Evolutionary conservation across 352 stramenopile genomes (phyloP).

Genomic region (Pythium myriotylum): DNA sequence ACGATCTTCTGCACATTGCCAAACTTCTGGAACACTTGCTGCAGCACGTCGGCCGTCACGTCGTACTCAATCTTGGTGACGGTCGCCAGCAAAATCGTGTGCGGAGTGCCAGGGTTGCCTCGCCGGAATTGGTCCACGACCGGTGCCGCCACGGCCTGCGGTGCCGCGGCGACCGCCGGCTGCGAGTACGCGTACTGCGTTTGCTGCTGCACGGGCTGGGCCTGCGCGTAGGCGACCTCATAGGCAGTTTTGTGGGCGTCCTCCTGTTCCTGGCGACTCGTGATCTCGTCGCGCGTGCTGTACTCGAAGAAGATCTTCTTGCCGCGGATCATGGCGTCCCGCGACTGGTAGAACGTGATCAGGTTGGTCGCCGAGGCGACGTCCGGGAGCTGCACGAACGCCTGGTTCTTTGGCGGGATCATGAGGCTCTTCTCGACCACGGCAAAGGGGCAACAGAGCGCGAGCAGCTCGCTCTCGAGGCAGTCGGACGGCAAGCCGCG

Average conservation of each 20-base stretch:
- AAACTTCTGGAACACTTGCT: conserved; percentile 86
- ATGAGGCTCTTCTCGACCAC: conserved; percentile 81
- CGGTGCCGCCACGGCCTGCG: not conserved
- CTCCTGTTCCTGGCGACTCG: conserved; percentile 23
- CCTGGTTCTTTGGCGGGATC: conserved; percentile 74
- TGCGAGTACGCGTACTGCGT: conserved; percentile 15
- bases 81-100: conserved; percentile 80
- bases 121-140: conserved; percentile 14
- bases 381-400: conserved; percentile 81
- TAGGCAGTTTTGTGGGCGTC: not conserved
- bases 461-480: conserved; percentile 81
- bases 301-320: conserved; percentile 84
- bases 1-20: conserved; percentile 83
- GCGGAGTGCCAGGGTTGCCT: conserved; percentile 43
- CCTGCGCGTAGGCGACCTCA: not conserved
- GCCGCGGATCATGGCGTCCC: conserved; percentile 72
- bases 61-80: conserved; percentile 86
- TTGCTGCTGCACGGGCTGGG: conserved; percentile 8
- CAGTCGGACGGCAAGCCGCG: conserved; percentile 73
- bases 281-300: conserved; percentile 72
- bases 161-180: not conserved
- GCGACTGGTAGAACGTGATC: conserved; percentile 77
- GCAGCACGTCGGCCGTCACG: conserved; percentile 77
- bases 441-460: conserved; percentile 79
- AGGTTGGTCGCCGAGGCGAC: conserved; percentile 65